Percentiles rank a stretch among this genome's conserved stretches.
Conservation (phyloP, 306 rosid genomes). For the Dryas octopetala region DNA sequence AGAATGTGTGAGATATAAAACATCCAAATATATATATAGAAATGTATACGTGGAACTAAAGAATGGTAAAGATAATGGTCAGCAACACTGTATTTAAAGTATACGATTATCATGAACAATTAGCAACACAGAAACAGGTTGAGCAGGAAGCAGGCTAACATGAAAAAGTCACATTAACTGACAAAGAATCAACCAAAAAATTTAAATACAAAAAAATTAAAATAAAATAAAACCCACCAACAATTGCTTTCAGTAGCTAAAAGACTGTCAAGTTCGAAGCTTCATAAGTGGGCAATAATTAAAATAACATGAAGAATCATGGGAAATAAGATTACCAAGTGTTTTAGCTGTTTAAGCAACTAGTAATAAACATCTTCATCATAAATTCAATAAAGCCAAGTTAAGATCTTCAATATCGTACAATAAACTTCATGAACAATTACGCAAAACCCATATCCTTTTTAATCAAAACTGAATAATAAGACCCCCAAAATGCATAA, state of each 20-base stretch:
- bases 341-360: too few species aligned
- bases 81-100: neutral
- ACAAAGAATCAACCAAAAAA: constrained; percentile 12
- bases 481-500: too few species aligned
- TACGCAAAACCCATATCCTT: too few species aligned
- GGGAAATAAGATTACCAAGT: too few species aligned
- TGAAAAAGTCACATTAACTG: neutral
- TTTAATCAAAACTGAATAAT: too few species aligned
- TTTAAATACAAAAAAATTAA: neutral
- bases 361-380: too few species aligned
- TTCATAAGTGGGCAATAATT: neutral
- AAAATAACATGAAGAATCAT: neutral
- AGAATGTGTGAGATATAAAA: neutral
- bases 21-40: neutral
- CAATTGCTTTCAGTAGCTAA: neutral
- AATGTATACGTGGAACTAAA: too few species aligned
- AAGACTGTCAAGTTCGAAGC: neutral
- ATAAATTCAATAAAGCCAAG: too few species aligned
- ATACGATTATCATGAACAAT: neutral
- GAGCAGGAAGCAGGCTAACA: neutral
- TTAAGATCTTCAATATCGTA: too few species aligned
- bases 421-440: too few species aligned
- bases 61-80: neutral
- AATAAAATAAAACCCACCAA: neutral
- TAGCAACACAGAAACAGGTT: neutral